These are phyloP conservation scores for Phylloporus sp. DNA, from an alignment of 768 basidiomycete genomes.

Conservation along the genomic window DNA sequence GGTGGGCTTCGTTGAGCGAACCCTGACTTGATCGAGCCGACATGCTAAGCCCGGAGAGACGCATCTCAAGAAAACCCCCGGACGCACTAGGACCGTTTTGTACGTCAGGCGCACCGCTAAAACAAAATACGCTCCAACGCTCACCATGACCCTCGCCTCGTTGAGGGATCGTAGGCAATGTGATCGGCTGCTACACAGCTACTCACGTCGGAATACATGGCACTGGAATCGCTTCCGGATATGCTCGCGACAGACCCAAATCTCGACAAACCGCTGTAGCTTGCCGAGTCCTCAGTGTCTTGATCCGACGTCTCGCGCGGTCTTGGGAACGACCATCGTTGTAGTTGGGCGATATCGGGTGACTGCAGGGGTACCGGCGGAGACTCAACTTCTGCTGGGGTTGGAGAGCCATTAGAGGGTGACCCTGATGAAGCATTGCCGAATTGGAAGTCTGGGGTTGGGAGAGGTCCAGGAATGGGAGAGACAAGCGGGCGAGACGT, in stretches of 20 bases:
- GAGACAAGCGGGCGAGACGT: conserved; percentile 46
- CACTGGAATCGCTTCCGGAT: conserved; percentile 57
- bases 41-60: conserved; percentile 31
- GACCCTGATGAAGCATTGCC: conserved; percentile 50
- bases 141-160: conserved; percentile 32
- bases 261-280: conserved; percentile 46
- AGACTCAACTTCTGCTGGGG: conserved; percentile 42
- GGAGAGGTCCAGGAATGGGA: conserved; percentile 53
- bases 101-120: conserved; percentile 25
- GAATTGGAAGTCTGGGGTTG: conserved; percentile 60
- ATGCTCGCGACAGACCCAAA: conserved; percentile 62
- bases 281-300: conserved; percentile 51
- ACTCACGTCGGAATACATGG: conserved; percentile 45
- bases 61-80: conserved; percentile 27
- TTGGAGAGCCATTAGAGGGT: conserved; percentile 45
- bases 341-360: conserved; percentile 40
- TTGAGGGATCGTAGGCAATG: conserved; percentile 30
- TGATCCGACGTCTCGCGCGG: conserved; percentile 39
- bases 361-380: conserved; percentile 31
- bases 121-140: conserved; percentile 7
- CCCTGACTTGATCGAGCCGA: conserved; percentile 30
- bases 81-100: conserved; percentile 24
- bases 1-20: conserved; percentile 29
- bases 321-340: conserved; percentile 43
- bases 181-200: conserved; percentile 33